Base-by-base conservation (phyloP, 2,329 filamentous ascomycete genomes). In the Coleophoma eucalyptorum region DNA sequence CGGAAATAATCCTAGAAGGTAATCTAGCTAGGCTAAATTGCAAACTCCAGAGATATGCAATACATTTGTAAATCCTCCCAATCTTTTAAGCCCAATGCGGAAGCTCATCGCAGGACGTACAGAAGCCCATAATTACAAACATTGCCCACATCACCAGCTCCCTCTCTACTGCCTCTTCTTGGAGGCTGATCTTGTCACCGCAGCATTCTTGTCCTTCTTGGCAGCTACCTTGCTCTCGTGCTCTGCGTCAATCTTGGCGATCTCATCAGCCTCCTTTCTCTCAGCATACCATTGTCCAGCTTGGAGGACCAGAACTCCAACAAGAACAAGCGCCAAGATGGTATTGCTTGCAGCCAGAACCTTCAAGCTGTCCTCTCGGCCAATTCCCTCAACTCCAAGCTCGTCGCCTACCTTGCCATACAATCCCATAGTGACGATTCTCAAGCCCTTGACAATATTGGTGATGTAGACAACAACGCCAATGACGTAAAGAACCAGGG, bases 271-370 rank as follows among this genome's bases (percentile, higher is more conserved):
- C 71, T 97, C 92, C 74, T 95, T 95, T 66, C 89, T 81, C 79
- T 97, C 92, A 21, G 94, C 94, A 73, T 99, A 99, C 94, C 93
- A 97, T 79, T 97, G 90, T 11, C 94, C 94, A 18, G 90, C 90
- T 81, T 99, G 94, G 65, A 99, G 73, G 33, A 97, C 89, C 58
- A 99, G 69, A 10, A 99, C 89, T 5, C 94, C 94, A 3, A 97
- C 86, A 48, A 99, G 73, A 31, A 99, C 90, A 42, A 99, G 79
- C 34, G 93, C 94, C 51, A 97, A 72, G 66, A 99, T 99, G 3
- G 94, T 97, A 72, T 99, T 96, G 69, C 90, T 96, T 7, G 94
- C 94, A 32, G 91, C 84, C 62, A 97, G 76, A 15, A 99, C 93
- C 74, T 90, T 88, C 62, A 99, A 73, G 63, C 85, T 93, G 68